Conservation (phyloP, 345 rosid species). For the Cardamine resedifolia region DNA sequence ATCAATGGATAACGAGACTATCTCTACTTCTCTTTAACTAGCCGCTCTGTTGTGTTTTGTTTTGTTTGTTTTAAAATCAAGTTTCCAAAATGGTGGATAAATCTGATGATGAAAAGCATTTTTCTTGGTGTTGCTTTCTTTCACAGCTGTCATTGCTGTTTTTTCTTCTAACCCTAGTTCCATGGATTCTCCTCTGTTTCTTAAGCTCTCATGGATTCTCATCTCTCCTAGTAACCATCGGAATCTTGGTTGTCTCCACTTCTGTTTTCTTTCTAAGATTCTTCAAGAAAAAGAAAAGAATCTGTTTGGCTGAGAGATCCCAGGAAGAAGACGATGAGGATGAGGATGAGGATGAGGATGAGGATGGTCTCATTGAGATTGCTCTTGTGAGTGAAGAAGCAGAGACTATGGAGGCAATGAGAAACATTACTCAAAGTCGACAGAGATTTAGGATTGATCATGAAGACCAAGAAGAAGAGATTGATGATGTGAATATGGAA, state of each 20-base stretch:
- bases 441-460: constrained; percentile 17
- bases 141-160: constrained; percentile 28
- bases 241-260: constrained; percentile 22
- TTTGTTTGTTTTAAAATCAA: background rate
- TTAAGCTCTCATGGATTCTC: constrained; percentile 15
- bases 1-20: constrained; percentile 15
- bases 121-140: constrained; percentile 28
- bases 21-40: constrained; percentile 12
- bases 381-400: constrained; percentile 22
- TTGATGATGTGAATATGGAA: constrained; percentile 45
- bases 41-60: background rate
- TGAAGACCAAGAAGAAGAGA: constrained; percentile 15
- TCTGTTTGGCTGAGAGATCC: constrained; percentile 9
- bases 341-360: constrained; percentile 10
- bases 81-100: constrained; percentile 27
- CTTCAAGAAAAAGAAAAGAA: constrained; percentile 9
- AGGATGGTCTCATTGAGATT: constrained; percentile 39
- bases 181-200: constrained; percentile 11
- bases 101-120: constrained; percentile 22
- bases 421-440: background rate
- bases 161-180: constrained; percentile 7
- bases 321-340: constrained; percentile 9
- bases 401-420: constrained; percentile 13
- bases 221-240: constrained; percentile 17
- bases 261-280: constrained; percentile 5